These are phyloP conservation scores for Avena insularis DNA, from an alignment of 176 grass and related monocot genomes.

Conservation along the genomic window DNA sequence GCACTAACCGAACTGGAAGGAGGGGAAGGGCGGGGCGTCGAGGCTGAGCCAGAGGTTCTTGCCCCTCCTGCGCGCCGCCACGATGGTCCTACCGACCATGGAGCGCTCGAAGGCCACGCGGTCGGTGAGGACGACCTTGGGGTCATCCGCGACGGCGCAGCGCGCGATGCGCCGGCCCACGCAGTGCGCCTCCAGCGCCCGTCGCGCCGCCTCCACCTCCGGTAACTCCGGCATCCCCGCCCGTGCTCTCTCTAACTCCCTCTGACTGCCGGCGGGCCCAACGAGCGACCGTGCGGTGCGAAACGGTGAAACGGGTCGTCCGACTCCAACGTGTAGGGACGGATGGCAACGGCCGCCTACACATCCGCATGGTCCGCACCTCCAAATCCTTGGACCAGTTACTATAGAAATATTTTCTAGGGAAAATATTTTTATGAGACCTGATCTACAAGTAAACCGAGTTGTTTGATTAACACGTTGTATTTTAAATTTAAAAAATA, in stretches of 20 bases:
- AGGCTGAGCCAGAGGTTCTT: conserved; percentile 97
- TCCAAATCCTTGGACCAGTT: too few species aligned
- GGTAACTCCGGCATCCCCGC: conserved; percentile 81
- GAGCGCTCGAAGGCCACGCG: conserved; percentile 59
- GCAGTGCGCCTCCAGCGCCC: conserved; percentile 82
- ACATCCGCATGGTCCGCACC: too few species aligned
- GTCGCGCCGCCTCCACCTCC: conserved; percentile 89
- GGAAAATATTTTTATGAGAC: too few species aligned
- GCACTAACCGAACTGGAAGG: conserved; percentile 91
- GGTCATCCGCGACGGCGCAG: conserved; percentile 69
- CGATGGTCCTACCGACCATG: conserved; percentile 68
- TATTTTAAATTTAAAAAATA: too few species aligned
- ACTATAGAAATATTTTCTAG: too few species aligned
- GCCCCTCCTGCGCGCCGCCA: conserved; percentile 69
- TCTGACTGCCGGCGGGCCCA: too few species aligned
- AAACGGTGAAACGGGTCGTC: too few species aligned
- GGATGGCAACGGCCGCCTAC: too few species aligned
- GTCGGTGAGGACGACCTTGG: conserved; percentile 59
- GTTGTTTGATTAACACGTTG: too few species aligned
- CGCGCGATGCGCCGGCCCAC: conserved; percentile 67
- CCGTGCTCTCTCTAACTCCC: background rate
- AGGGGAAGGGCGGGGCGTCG: conserved; percentile 79
- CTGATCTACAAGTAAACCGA: too few species aligned
- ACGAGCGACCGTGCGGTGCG: too few species aligned
- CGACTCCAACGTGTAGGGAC: too few species aligned